Conservation (phyloP, 805 yeast species). For the Ogataea ganodermae region DNA sequence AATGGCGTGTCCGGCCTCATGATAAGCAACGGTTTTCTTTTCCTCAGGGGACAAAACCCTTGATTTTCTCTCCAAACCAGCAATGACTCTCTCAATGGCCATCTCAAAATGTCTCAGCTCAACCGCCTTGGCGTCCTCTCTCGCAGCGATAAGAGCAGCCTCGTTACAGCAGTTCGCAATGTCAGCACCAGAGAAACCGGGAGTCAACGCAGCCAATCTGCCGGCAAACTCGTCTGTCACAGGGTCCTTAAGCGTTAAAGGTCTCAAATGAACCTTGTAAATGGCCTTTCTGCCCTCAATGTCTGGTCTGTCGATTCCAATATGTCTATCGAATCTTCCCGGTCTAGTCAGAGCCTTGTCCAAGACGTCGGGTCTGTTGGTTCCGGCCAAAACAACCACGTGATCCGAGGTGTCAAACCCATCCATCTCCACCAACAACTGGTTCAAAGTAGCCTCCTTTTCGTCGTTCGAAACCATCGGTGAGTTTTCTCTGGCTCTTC, state of each 20-base stretch:
- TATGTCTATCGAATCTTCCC: constrained; percentile 95
- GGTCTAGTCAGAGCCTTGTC: constrained; percentile 95
- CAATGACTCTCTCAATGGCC: constrained; percentile 96
- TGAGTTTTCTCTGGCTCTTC: constrained; percentile 68
- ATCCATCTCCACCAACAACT: constrained; percentile 97
- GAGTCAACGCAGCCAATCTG: constrained; percentile 91
- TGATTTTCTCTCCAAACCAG: constrained; percentile 90
- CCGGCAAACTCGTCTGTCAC: constrained; percentile 68
- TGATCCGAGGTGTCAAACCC: constrained; percentile 92
- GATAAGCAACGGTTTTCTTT: constrained; percentile 89
- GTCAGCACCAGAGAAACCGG: constrained; percentile 98
- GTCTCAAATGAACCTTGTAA: constrained; percentile 79
- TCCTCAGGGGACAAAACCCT: constrained; percentile 83
- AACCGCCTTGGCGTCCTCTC: constrained; percentile 71
- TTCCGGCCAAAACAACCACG: constrained; percentile 96
- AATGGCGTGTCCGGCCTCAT: constrained; percentile 98
- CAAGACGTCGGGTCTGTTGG: constrained; percentile 91
- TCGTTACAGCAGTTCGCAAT: constrained; percentile 97
- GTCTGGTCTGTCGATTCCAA: constrained; percentile 89
- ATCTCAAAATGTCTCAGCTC: constrained; percentile 82
- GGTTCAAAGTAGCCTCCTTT: constrained; percentile 94
- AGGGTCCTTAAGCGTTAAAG: constrained; percentile 58
- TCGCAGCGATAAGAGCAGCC: constrained; percentile 95
- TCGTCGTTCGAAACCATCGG: constrained; percentile 94
- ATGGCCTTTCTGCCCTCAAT: constrained; percentile 93